Evolutionary conservation across 495 filamentous ascomycete genomes (phyloP), one percentile per base, ranked within the genome.

Genomic region (Xylaria venustula): DNA sequence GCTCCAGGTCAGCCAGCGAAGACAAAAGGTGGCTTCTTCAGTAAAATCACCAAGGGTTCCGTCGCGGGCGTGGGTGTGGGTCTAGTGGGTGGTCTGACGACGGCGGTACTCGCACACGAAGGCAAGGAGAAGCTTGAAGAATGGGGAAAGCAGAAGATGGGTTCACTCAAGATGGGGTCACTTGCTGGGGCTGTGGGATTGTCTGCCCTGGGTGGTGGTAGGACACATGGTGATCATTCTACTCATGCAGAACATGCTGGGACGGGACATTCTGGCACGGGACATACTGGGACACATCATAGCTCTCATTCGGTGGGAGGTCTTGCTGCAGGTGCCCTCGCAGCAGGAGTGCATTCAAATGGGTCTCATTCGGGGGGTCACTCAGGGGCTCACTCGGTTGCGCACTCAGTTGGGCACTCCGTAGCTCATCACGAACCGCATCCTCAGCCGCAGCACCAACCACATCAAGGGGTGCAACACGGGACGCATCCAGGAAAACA

Each of bases 71-170:
- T 53, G 25, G 58, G 58, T 0, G 58, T 45, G 0, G 36, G 49
- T 15, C 25, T 60, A 3, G 47, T 52, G 17, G 48, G 58, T 2
- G 58, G 58, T 14, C 28, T 60, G 9, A 17, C 58, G 0, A 50
- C 45, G 15, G 36, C 37, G 14, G 58, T 42, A n/a, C 47, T 52
- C 14, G 47, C 25, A n/a, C 23, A 60, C 7, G 49, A 60, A 20
- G 58, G 58, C 6, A 60, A 60, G 23, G 58, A 46, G n/a, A 60
- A 60, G 40, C 34, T 60, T 12, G 37, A 44, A 22, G 48, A 47
- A 4, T 60, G 58, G 58, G 46, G 47, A 17, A 51, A 52, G 58
- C 49, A 51, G 37, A 60, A 60, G 48, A 51, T 60, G 37, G 58
- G 19, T 1, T 52, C 48, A n/a, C n/a, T 60, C n/a, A 60, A 60